Percentiles rank a stretch among this genome's conserved stretches.
phyloP scores from a whole-genome alignment of 768 basidiomycete genomes.

The Tricholoma furcatifolium region DNA sequence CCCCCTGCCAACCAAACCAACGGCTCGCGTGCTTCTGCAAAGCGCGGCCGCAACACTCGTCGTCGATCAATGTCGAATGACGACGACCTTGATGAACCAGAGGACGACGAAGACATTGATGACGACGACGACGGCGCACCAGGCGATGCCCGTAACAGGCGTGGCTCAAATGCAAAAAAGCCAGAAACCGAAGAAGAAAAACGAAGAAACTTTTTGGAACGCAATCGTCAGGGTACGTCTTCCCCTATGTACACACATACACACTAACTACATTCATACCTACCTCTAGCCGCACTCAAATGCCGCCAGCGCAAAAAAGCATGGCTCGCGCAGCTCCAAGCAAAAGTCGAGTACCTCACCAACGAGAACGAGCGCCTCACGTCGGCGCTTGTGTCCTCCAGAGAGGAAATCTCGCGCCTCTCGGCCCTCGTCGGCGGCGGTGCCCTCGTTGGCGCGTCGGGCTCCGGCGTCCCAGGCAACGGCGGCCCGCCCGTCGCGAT shows the following conservation, averaged over 20 bases:
- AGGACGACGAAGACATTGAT: slow-evolving; percentile 33
- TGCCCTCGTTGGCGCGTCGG: slow-evolving; percentile 45
- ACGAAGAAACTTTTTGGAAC: slow-evolving; percentile 91
- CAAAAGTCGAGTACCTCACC: slow-evolving; percentile 89
- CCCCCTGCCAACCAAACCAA: slow-evolving; percentile 27
- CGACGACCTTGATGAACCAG: neutral
- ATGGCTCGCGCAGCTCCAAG: slow-evolving; percentile 90
- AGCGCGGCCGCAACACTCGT: slow-evolving; percentile 36
- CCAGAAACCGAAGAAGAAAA: slow-evolving; percentile 99
- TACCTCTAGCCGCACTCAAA: slow-evolving; percentile 82
- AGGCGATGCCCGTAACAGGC: slow-evolving; percentile 37
- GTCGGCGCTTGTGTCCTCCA: slow-evolving; percentile 78
- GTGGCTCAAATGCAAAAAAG: slow-evolving; percentile 50
- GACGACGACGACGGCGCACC: slow-evolving; percentile 38
- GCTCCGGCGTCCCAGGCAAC: slow-evolving; percentile 24
- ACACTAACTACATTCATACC: slow-evolving; percentile 1
- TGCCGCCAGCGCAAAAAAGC: slow-evolving; percentile 99
- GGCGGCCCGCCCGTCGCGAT: slow-evolving; percentile 1
- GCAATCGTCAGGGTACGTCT: slow-evolving; percentile 89
- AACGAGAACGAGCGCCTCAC: slow-evolving; percentile 95
- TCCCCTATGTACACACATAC: slow-evolving; percentile 5
- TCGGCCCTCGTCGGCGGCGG: slow-evolving; percentile 68
- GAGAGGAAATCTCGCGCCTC: slow-evolving; percentile 90
- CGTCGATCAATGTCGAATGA: slow-evolving; percentile 31
- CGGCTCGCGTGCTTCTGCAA: slow-evolving; percentile 25